Conservation (phyloP, 2,329 filamentous ascomycete species). For the Alternaria sp. region DNA sequence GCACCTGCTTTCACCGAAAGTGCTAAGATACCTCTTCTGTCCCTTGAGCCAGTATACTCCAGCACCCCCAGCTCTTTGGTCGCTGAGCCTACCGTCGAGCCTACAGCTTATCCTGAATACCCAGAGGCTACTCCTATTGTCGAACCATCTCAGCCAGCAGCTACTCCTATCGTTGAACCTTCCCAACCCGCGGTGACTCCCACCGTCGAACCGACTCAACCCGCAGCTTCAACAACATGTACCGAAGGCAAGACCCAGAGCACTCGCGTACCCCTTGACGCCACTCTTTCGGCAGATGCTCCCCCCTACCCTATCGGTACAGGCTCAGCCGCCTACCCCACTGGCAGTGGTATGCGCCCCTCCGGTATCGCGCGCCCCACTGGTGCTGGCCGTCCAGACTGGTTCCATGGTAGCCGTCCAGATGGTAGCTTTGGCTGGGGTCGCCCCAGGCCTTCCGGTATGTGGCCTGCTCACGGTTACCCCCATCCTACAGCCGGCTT, state of each 20-base stretch:
- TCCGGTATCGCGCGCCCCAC: constrained; percentile 10
- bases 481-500: constrained; percentile 4
- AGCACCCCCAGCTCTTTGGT: constrained; percentile 23
- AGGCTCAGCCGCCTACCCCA: constrained; percentile 5
- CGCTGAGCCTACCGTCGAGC: constrained; percentile 11
- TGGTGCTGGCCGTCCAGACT: constrained; percentile 15
- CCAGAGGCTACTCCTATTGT: constrained; percentile 8
- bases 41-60: constrained; percentile 24
- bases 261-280: constrained; percentile 6
- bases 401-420: constrained; percentile 13
- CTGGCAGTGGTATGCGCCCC: constrained; percentile 11
- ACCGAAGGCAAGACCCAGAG: neutral
- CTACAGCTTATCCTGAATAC: constrained; percentile 14
- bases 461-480: constrained; percentile 18
- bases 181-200: neutral
- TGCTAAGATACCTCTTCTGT: constrained; percentile 2
- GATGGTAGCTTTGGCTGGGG: constrained; percentile 23
- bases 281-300: constrained; percentile 6
- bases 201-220: no score
- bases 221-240: neutral
- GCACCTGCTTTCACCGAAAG: constrained; percentile 32
- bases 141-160: neutral
- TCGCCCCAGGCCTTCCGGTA: constrained; percentile 28
- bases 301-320: constrained; percentile 12
- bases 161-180: no score